Evolutionary conservation across 2,329 filamentous ascomycete genomes (phyloP).

Genomic region (Dactylonectria macrodidyma): DNA sequence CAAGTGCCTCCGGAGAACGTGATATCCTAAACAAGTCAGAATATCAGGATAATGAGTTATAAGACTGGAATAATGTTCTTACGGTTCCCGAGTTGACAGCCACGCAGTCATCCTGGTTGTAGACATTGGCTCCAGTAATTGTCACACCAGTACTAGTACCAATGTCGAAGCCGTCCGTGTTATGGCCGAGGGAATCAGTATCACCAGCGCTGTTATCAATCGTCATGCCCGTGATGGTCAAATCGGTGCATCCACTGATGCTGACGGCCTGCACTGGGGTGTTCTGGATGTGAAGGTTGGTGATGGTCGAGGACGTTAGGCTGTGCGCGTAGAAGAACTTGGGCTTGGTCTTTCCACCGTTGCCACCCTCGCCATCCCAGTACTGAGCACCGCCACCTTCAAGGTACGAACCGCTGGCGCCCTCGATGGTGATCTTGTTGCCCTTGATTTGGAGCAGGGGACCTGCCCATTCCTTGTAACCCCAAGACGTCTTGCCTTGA

Average conservation of each 20-base stretch:
- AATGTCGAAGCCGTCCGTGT: conserved; percentile 5
- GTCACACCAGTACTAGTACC: neutral
- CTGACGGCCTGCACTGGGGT: neutral
- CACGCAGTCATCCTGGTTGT: conserved; percentile 5
- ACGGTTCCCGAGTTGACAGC: neutral
- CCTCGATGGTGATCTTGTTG: neutral
- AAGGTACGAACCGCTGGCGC: neutral
- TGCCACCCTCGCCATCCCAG: conserved; percentile 4
- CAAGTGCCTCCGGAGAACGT: neutral
- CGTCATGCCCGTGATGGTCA: conserved; percentile 4
- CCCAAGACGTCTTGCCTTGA: neutral
- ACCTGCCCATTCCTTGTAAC: neutral
- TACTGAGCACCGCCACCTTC: conserved; percentile 2
- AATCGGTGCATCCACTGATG: neutral
- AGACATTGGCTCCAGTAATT: conserved; percentile 2
- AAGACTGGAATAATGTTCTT: neutral
- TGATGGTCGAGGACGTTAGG: conserved; percentile 6
- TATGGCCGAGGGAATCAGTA: neutral
- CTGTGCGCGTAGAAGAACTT: neutral
- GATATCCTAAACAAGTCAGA: neutral
- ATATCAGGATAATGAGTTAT: neutral
- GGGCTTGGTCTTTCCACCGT: neutral
- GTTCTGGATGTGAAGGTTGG: conserved; percentile 3
- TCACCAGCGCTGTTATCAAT: conserved; percentile 3
- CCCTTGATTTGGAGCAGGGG: neutral